A percentile compares a stretch with the other conserved stretches of the same genome.
Evolutionary conservation across 495 filamentous ascomycete genomes (phyloP).

Genomic region (Sabuloglossum arenarium): DNA sequence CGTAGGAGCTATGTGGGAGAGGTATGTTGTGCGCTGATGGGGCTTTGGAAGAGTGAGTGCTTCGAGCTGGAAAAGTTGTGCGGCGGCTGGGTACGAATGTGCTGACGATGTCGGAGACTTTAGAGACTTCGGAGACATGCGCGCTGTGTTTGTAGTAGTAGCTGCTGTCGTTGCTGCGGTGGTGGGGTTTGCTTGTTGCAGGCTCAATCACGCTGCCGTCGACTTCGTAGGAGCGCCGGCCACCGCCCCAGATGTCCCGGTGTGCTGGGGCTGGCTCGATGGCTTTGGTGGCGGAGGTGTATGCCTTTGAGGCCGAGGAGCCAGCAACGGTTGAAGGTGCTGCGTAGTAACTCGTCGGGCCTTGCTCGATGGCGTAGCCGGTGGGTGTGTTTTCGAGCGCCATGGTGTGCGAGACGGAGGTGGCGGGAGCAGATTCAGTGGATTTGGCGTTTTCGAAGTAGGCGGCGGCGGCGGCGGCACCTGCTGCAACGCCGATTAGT

Average conservation of each 20-base stretch:
- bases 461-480: constrained; percentile 53
- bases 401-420: not conserved
- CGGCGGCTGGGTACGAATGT: not conserved
- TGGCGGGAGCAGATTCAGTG: not conserved
- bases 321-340: not conserved
- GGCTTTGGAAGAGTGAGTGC: not conserved
- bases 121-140: not conserved
- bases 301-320: not conserved
- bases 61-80: too few relatives aligned
- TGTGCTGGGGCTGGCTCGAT: not conserved
- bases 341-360: not conserved
- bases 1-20: not conserved
- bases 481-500: constrained; percentile 55
- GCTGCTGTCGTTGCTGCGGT: not conserved
- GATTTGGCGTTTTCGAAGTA: constrained; percentile 2
- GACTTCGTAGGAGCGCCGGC: not conserved
- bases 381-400: not conserved
- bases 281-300: not conserved
- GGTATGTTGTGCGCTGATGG: not conserved
- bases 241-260: not conserved
- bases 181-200: too few relatives aligned
- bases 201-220: not conserved
- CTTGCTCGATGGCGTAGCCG: not conserved
- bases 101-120: not conserved
- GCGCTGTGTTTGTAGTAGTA: not conserved